Evolutionary conservation across 352 stramenopile species (phyloP).

Genomic region (Phytopythium boreale): DNA sequence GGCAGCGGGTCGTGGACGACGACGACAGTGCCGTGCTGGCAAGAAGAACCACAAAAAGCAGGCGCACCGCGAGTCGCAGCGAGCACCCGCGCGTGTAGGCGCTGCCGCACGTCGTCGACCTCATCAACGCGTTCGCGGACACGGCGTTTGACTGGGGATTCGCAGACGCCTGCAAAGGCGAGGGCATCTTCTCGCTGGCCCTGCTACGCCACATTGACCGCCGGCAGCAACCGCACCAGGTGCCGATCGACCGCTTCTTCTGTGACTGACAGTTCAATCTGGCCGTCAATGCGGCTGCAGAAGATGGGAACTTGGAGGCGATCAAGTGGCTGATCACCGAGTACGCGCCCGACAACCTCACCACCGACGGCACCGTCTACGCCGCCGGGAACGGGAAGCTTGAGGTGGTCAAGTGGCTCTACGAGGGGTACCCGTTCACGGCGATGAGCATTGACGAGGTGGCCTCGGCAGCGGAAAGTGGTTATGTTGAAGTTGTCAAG

Average conservation of each 20-base stretch:
- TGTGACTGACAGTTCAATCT: slow-evolving; percentile 1
- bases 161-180: neutral
- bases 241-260: neutral
- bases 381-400: neutral
- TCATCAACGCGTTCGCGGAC: neutral
- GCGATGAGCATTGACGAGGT: neutral
- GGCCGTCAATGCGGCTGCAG: neutral
- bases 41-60: too few relatives aligned
- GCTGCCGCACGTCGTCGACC: neutral
- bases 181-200: too few relatives aligned
- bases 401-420: neutral
- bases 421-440: neutral
- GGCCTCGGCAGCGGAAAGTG: neutral
- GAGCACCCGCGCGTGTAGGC: neutral
- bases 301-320: neutral
- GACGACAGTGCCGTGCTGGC: too few relatives aligned
- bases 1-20: too few relatives aligned
- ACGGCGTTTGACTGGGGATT: neutral
- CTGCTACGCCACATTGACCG: too few relatives aligned
- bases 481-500: neutral
- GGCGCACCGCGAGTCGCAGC: too few relatives aligned
- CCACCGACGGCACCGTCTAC: neutral
- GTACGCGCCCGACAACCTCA: neutral
- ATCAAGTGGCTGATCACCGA: slow-evolving; percentile 1
- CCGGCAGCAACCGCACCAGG: too few relatives aligned